Percentiles rank a stretch among this genome's conserved stretches.
Evolutionary conservation across 345 rosid species (phyloP).

Genomic region (Populus ilicifolia): DNA sequence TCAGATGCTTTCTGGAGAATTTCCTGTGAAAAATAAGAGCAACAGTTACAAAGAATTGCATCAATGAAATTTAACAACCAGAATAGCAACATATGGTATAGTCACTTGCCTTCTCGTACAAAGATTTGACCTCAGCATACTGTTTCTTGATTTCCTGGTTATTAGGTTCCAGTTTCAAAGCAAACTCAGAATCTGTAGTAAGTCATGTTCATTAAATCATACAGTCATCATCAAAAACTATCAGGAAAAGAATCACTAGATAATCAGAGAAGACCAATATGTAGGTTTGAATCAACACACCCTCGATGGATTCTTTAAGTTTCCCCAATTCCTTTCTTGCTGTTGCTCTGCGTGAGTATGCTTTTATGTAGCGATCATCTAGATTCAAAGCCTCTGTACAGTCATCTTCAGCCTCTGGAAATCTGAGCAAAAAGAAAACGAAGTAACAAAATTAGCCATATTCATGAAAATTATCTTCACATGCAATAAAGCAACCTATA

Average conservation of each 20-base stretch:
- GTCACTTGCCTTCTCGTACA: constrained; percentile 59
- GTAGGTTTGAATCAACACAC: constrained; percentile 27
- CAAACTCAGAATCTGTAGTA: constrained; percentile 83
- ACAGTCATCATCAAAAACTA: constrained; percentile 10
- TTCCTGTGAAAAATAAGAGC: constrained; percentile 36
- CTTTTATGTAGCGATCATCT: constrained; percentile 85
- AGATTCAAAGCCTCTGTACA: constrained; percentile 89
- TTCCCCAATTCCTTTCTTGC: constrained; percentile 76
- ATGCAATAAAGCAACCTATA: background rate
- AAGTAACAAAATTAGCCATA: background rate
- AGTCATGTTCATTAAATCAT: constrained; percentile 23
- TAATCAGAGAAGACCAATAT: background rate
- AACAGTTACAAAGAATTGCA: constrained; percentile 1
- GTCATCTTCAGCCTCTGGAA: constrained; percentile 78
- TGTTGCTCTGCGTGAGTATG: constrained; percentile 87
- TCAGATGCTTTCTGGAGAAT: constrained; percentile 59
- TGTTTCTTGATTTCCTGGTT: constrained; percentile 87
- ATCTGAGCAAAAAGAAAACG: constrained; percentile 36
- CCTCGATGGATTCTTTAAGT: constrained; percentile 75
- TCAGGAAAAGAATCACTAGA: background rate
- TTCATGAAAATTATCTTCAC: background rate
- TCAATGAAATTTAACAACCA: background rate
- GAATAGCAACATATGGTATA: background rate
- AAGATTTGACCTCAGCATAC: constrained; percentile 56
- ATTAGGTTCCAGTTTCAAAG: constrained; percentile 75